Base-by-base conservation (phyloP, 805 yeast genomes). In the Metschnikowia matae region DNA sequence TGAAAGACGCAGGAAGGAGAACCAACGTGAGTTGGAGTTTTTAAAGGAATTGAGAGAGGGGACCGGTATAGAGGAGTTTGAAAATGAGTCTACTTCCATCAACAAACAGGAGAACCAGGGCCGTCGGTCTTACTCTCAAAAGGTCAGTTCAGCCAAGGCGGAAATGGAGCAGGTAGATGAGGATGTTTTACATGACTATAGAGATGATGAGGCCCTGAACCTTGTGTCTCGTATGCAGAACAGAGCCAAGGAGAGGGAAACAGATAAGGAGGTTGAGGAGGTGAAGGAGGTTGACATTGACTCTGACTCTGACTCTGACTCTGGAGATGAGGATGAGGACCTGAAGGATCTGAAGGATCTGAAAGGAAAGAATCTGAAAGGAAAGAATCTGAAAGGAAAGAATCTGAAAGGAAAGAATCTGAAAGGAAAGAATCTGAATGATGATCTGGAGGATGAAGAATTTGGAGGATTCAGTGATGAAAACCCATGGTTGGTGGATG, bases 91-190 rank as follows among this genome's bases (percentile, higher is more conserved):
- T 33, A 65, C 64, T 45, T 70, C 78, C 17, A 80, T 82, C 18
- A 82, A 81, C 56, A 68, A 75, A 14, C 64, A 63, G 36, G 65
- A 82, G 42, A 89, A 89, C 63, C 77, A 78, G 54, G 98, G 98
- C 38, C 82, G 96, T 71, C 77, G 96, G 66, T 73, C 82, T 13
- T 90, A 88, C 62, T 81, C 91, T 3, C 94, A 96, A 4, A 70
- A 74, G 11, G 79, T 82, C 3, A 62, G 70, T 10, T 68, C 68
- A n/a, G 63, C 70, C 36, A 69, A 72, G 37, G 68, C 66, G 1
- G 69, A 62, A 15, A 60, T 60, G 37, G 67, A 52, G 49, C 40
- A 68, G 33, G 68, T 74, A 35, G 58, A 58, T 36, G 57, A 56
- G 41, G 57, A 54, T 29, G 46, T 50, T n/a, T 43, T 57, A 26